Conservation (phyloP, 768 basidiomycete species). For the Termitomyces eurrhizus region DNA sequence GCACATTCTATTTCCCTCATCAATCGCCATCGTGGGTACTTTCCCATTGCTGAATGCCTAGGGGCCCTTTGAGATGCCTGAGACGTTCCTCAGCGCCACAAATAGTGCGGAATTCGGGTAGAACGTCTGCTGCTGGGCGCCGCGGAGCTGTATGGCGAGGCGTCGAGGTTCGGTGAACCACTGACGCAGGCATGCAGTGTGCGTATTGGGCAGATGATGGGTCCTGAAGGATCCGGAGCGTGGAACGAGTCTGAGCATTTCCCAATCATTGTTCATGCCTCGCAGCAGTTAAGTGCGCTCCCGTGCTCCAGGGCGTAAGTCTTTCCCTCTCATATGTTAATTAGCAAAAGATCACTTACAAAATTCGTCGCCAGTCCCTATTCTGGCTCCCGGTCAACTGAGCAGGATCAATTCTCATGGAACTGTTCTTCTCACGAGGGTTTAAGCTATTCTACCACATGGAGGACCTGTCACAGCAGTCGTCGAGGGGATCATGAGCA, state of each 20-base stretch:
- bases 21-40: constrained; percentile 31
- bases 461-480: constrained; percentile 33
- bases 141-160: constrained; percentile 22
- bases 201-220: too few relatives aligned
- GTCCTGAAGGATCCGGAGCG: too few relatives aligned
- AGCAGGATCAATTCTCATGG: constrained; percentile 24
- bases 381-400: constrained; percentile 35
- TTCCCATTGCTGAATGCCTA: constrained; percentile 25
- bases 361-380: constrained; percentile 21
- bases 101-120: constrained; percentile 25
- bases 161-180: too few relatives aligned
- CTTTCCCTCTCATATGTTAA: neutral
- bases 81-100: constrained; percentile 23
- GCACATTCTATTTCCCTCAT: constrained; percentile 33
- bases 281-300: too few relatives aligned
- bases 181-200: neutral
- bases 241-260: too few relatives aligned
- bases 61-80: constrained; percentile 28
- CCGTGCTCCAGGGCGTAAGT: too few relatives aligned
- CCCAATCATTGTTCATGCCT: too few relatives aligned
- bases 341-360: neutral
- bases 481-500: constrained; percentile 25
- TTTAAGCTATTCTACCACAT: constrained; percentile 25
- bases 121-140: constrained; percentile 14
- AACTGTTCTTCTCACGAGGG: constrained; percentile 30